Evolutionary conservation across 148 eudicot genomes (phyloP).

Genomic region (Rheum nobile): DNA sequence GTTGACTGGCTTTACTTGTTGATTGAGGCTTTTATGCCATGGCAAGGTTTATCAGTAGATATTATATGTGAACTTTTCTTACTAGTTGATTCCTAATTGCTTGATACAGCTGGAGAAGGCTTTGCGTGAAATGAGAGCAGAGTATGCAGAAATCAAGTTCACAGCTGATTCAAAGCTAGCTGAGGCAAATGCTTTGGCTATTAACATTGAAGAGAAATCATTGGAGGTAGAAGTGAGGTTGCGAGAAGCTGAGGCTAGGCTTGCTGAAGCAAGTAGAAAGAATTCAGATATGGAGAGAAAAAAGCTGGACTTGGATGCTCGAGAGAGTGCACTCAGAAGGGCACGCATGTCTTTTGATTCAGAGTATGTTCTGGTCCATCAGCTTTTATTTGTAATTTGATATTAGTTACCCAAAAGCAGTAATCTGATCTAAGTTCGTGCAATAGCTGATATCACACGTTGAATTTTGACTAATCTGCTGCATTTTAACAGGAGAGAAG

Average conservation of each 20-base stretch:
- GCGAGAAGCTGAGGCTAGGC: constrained; percentile 84
- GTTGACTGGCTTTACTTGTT: not conserved
- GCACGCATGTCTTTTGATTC: constrained; percentile 67
- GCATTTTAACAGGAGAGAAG: constrained; percentile 44
- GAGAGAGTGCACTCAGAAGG: constrained; percentile 65
- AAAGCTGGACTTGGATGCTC: constrained; percentile 52
- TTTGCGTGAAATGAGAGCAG: constrained; percentile 82
- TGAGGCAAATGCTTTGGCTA: constrained; percentile 76
- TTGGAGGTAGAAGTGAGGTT: constrained; percentile 83
- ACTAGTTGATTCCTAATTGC: not conserved
- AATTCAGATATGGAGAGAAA: constrained; percentile 78
- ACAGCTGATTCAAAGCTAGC: constrained; percentile 84
- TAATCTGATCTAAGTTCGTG: not conserved
- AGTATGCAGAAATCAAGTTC: constrained; percentile 89
- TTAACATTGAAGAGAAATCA: constrained; percentile 83
- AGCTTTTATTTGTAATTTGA: not conserved
- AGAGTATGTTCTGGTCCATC: constrained; percentile 47
- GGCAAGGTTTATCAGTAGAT: not conserved
- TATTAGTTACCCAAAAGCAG: not conserved
- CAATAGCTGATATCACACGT: not conserved
- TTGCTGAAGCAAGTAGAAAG: constrained; percentile 85
- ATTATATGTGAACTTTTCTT: not conserved
- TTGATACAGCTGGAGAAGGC: constrained; percentile 82
- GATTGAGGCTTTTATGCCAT: not conserved
- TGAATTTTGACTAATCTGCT: not conserved